phyloP scores from a whole-genome alignment of 257 asterid species.

The Nicotiana tabacum region DNA sequence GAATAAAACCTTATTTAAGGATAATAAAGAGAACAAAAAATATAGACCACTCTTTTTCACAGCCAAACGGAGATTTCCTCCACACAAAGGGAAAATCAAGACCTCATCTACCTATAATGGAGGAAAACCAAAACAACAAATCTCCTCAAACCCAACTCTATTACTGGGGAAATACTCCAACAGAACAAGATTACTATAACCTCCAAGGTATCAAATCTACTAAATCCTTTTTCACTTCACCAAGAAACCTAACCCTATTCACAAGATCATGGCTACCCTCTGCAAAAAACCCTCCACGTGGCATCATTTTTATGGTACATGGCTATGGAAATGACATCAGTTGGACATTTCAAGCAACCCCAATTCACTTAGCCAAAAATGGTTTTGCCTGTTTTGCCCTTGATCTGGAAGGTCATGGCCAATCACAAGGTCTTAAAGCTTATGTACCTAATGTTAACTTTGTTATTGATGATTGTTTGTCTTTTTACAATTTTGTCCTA shows the following conservation, averaged over 20 bases:
- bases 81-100: no score
- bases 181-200: conserved; percentile 56
- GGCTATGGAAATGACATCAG: conserved; percentile 90
- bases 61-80: background rate
- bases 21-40: background rate
- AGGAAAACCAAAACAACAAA: background rate
- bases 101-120: background rate
- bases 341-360: conserved; percentile 84
- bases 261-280: conserved; percentile 72
- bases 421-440: conserved; percentile 73
- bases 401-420: conserved; percentile 92
- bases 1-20: background rate
- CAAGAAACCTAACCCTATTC: conserved; percentile 61
- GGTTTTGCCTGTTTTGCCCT: conserved; percentile 79
- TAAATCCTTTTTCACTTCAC: conserved; percentile 51
- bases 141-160: conserved; percentile 15
- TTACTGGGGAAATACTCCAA: conserved; percentile 70
- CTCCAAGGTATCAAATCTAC: conserved; percentile 53
- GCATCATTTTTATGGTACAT: conserved; percentile 76
- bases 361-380: conserved; percentile 76
- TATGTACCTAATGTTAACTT: conserved; percentile 65
- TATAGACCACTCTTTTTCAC: background rate
- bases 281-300: conserved; percentile 38
- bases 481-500: conserved; percentile 29
- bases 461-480: conserved; percentile 52